Percentiles rank a stretch among this genome's conserved stretches.
These are phyloP conservation scores for Speleostelium caveatum DNA, from an alignment of 78 protist species.

Conservation along the genomic window DNA sequence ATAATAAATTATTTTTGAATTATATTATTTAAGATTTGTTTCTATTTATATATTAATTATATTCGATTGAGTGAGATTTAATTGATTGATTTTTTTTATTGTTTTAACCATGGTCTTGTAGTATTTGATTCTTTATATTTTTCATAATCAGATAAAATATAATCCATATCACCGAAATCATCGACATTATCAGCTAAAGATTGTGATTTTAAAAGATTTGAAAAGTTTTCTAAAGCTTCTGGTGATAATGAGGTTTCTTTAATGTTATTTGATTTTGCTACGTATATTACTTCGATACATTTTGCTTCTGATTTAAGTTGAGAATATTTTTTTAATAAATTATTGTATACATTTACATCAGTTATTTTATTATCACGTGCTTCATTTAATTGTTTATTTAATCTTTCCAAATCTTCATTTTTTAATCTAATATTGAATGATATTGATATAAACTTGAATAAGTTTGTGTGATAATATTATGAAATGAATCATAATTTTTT, in stretches of 20 bases:
- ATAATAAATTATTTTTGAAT: no score
- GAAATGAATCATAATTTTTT: neutral
- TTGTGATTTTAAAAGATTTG: neutral
- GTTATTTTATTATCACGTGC: conserved; percentile 9
- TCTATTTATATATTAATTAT: no score
- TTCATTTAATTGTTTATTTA: conserved; percentile 10
- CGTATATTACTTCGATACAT: conserved; percentile 8
- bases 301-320: conserved; percentile 7
- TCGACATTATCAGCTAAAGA: conserved; percentile 7
- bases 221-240: conserved; percentile 10
- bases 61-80: neutral
- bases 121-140: conserved; percentile 40
- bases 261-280: neutral
- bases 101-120: conserved; percentile 70
- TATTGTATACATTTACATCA: conserved; percentile 10
- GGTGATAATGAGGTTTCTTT: neutral
- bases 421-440: neutral
- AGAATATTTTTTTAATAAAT: conserved; percentile 12
- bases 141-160: conserved; percentile 29
- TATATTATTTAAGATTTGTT: no score
- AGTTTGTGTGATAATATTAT: neutral
- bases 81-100: neutral
- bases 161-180: neutral
- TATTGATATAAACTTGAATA: neutral
- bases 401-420: no score